These are phyloP conservation scores for Solanum rostratum DNA, from an alignment of 257 asterid species.

Conservation along the genomic window DNA sequence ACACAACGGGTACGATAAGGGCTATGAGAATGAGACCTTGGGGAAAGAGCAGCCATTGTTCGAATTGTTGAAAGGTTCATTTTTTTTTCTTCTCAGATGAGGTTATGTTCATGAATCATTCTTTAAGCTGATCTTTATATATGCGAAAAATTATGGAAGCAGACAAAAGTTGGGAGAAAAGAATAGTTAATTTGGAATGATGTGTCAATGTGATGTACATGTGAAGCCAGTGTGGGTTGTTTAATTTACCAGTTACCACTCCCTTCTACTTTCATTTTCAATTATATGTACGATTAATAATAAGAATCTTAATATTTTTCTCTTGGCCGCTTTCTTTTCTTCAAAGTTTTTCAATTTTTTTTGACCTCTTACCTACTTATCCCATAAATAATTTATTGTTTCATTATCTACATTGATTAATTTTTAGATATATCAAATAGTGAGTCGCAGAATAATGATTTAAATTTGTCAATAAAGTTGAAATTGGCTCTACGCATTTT, in stretches of 20 bases:
- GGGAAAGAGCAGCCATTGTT: slow-evolving; percentile 14
- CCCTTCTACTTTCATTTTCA: no score
- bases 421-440: no score
- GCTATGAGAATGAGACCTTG: slow-evolving; percentile 6
- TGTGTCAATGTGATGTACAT: not conserved
- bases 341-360: no score
- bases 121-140: not conserved
- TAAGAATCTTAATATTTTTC: no score
- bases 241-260: not conserved
- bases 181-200: not conserved
- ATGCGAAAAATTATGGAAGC: not conserved
- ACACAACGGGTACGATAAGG: slow-evolving; percentile 13
- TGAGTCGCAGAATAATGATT: no score
- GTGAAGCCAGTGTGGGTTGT: not conserved
- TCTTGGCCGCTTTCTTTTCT: no score
- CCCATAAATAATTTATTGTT: no score
- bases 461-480: no score
- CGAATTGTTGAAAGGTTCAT: not conserved
- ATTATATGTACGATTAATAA: no score
- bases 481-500: no score
- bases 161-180: not conserved
- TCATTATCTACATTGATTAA: no score
- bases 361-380: no score
- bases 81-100: not conserved
- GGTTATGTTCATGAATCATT: not conserved